Base-by-base conservation (phyloP, 2,329 filamentous ascomycete genomes). In the Talaromyces sp. region DNA sequence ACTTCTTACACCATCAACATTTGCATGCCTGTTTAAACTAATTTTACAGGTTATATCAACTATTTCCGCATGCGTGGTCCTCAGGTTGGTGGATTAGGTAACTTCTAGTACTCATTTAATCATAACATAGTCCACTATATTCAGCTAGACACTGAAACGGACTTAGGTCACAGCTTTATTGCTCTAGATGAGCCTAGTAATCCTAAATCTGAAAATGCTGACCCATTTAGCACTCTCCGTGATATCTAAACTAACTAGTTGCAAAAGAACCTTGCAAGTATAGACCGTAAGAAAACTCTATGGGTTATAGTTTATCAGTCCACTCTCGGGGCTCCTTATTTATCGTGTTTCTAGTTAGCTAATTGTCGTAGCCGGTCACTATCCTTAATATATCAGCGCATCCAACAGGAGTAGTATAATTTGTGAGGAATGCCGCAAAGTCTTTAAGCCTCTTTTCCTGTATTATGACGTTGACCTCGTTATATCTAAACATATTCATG, bases 401-500 rank as follows among this genome's bases (percentile, higher is more conserved):
- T 13, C 36, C 13, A 64, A 68, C 38, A 51, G 11, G 5, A 67
- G 58, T 34, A 43, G 58, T 47, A 65, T 19, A 6, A 43, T 66
- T 17, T 85, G 83, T 74, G 61, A 17, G 31, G 70, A 79, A 1
- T 85, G 83, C 74, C 79, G 81, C 65, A 63, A 54, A 0, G 82
- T 81, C 5, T 85, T 85, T 68, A 83, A 85, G 76, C 74, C 76
- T 1, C 72, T 85, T 11, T 71, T 85, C 5, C 81, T 83, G 72
- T 77, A 80, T 64, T 84, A 85, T 72, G 82, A 81, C 63, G 83
- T 85, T 51, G 83, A 85, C 70, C 72, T 85, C 11, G 82, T 76
- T 36, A 75, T 86, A 22, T 83, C 84, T 66, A 84, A 84, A 3
- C 84, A 87, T 70, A 81, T 85, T 25, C 84, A 86, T 72, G 83